Evolutionary conservation across 768 basidiomycete genomes (phyloP), one percentile per base, ranked within the genome.

Genomic region (Gloeostereum incarnatum): DNA sequence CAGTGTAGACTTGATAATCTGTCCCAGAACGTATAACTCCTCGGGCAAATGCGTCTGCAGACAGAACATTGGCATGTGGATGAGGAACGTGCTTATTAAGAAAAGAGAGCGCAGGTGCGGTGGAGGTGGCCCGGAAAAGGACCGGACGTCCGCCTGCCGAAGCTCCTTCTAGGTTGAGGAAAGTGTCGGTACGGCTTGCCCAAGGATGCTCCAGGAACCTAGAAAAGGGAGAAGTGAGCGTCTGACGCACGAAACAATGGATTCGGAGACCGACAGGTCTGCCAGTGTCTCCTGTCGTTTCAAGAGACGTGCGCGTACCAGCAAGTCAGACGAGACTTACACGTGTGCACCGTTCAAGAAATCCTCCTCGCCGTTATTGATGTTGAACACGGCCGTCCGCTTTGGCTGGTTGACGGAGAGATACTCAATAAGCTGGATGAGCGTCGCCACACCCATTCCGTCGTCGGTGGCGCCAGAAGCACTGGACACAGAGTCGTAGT

Each of bases 361-460:
- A 52, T 85, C 76, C 49, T 91, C 87, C 51, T 90, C 88, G 1
- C 81, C 87, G 43, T 90, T 89, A 54, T 91, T 91, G 53, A 87
- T 71, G 49, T 89, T 86, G 63, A 90, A 87, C 3, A 91, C 57
- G 5, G 79, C 78, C 0, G 82, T 83, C 26, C 76, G 66, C 29
- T 60, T 56, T 1, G 73, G 73, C 5, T 66, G 60, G 27, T 76
- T 61, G 39, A 59, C 55, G 0, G 66, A 62, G 37, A 77, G 62
- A 45, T 75, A 70, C 27, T 75, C 59, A 24, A 84, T 60, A 46
- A 90, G 65, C 40, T 83, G 78, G 18, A 88, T 53, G 1, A 84
- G 57, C 0, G 78, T 79, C 3, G 61, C 75, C 4, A 81, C 65
- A 8, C 77, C 81, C 72, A 86, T 85, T 11, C 81, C 82, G 43